Base-by-base conservation (phyloP, 305 asterid genomes). In the Fraxinus baroniana region DNA sequence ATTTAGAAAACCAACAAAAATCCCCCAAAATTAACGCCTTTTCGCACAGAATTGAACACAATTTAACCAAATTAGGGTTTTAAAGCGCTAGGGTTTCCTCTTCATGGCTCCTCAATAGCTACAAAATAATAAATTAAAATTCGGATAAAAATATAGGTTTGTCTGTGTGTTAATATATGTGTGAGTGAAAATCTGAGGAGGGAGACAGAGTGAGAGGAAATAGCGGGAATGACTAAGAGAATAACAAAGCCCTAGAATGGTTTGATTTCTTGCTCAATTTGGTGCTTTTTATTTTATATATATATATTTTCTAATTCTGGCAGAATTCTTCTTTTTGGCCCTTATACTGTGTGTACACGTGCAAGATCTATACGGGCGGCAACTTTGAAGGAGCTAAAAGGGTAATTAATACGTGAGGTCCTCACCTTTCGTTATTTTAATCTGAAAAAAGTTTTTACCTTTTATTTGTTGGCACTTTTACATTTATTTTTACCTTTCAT, bases 1-100 rank as follows among this genome's bases (percentile, higher is more conserved):
- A 39, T 84, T 17, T 44, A 55, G 26, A 77, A 70, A 37, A 68
- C 78, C 33, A 76, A 78, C 75, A 72, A 39, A 52, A 80, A 73
- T 55, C 82, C 77, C 77, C 39, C 4, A 28, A 20, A 77, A 74
- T 77, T 55, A 18, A 79, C 32, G 80, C 41, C 26, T 77, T 24
- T 49, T 9, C 30, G 78, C 79, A 77, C 81, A 78, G 78, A 78
- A 66, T 41, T n/a, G 13, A 78, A 72, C 73, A 24, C 35, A 39
- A 81, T 80, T 32, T 82, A 55, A 52, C 32, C 83, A 39, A 68
- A 84, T 75, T 82, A 86, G 90, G 93, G 89, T 83, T 88, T 87
- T 62, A 73, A 12, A 78, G 80, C 78, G 79, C 87, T 86, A 89
- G 85, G 88, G 91, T 81, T 82, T 84, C 82, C 84, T 80, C 83